Percentiles rank a stretch among this genome's conserved stretches.
These are phyloP conservation scores for Acmispon strigosus DNA, from an alignment of 306 rosid species.

Conservation along the genomic window DNA sequence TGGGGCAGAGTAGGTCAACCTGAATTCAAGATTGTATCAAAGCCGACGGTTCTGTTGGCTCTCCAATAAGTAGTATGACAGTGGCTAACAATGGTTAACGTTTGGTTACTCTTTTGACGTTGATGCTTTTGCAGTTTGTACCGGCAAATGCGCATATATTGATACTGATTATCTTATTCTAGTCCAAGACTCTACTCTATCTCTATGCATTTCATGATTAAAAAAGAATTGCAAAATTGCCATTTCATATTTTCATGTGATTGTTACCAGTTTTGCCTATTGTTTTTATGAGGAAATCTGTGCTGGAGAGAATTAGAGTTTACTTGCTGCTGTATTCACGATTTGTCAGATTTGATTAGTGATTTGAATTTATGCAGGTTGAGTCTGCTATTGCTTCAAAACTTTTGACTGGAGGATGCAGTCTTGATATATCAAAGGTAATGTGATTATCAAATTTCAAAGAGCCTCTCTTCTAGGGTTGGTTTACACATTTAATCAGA, in stretches of 20 bases:
- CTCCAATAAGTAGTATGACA: no score
- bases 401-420: slow-evolving; percentile 55
- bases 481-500: not conserved
- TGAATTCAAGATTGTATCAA: no score
- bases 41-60: no score
- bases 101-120: not conserved
- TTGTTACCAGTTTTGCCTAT: not conserved
- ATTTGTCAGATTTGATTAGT: not conserved
- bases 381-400: slow-evolving; percentile 68
- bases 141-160: not conserved
- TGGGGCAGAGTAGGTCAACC: no score
- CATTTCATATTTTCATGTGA: not conserved
- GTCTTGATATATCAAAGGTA: slow-evolving; percentile 65
- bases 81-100: no score
- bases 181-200: not conserved
- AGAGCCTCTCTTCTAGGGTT: slow-evolving; percentile 2
- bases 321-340: slow-evolving; percentile 5
- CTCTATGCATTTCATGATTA: not conserved
- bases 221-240: not conserved
- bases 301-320: not conserved
- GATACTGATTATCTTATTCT: not conserved
- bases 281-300: not conserved
- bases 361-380: slow-evolving; percentile 43
- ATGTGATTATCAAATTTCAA: slow-evolving; percentile 22
- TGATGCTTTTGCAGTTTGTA: not conserved